These are phyloP conservation scores for Starmerella khaoyaiensis DNA, from an alignment of 805 yeast species.

Conservation along the genomic window DNA sequence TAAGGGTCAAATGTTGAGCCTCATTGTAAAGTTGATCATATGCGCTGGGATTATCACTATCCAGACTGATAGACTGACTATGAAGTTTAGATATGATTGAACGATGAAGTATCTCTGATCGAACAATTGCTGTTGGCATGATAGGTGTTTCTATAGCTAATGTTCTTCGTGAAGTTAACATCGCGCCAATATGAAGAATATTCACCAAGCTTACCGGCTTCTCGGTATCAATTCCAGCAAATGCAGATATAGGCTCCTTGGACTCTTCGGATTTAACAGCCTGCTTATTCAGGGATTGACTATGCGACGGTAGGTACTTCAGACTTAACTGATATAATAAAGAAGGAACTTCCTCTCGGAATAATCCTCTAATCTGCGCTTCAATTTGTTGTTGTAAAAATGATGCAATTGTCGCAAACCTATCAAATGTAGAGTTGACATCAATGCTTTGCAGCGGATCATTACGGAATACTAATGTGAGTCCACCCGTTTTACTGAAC, in stretches of 20 bases:
- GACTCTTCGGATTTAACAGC: not conserved
- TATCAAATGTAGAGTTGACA: slow-evolving; percentile 77
- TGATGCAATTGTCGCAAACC: slow-evolving; percentile 69
- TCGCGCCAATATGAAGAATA: slow-evolving; percentile 50
- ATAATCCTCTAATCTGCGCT: slow-evolving; percentile 61
- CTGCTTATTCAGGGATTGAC: slow-evolving; percentile 31
- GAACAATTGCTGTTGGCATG: slow-evolving; percentile 44
- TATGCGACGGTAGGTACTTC: slow-evolving; percentile 38
- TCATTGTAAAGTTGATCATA: slow-evolving; percentile 22
- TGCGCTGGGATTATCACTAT: slow-evolving; percentile 3
- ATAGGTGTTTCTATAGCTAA: slow-evolving; percentile 54
- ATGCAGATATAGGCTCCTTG: slow-evolving; percentile 31
- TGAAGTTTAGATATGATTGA: slow-evolving; percentile 5
- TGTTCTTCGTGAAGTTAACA: slow-evolving; percentile 68
- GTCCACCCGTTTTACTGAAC: slow-evolving; percentile 66
- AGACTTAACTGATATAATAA: slow-evolving; percentile 64
- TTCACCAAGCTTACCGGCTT: slow-evolving; percentile 56
- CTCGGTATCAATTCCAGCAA: slow-evolving; percentile 44
- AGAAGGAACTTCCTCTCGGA: slow-evolving; percentile 73
- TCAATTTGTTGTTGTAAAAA: slow-evolving; percentile 75
- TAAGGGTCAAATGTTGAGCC: slow-evolving; percentile 13
- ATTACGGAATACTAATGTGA: slow-evolving; percentile 75
- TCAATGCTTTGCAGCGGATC: slow-evolving; percentile 77
- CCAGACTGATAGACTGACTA: slow-evolving; percentile 4
- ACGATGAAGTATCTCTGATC: slow-evolving; percentile 35